Base-by-base conservation (phyloP, 192 early-diverging fungal species). In the Funneliformis geosporum region DNA sequence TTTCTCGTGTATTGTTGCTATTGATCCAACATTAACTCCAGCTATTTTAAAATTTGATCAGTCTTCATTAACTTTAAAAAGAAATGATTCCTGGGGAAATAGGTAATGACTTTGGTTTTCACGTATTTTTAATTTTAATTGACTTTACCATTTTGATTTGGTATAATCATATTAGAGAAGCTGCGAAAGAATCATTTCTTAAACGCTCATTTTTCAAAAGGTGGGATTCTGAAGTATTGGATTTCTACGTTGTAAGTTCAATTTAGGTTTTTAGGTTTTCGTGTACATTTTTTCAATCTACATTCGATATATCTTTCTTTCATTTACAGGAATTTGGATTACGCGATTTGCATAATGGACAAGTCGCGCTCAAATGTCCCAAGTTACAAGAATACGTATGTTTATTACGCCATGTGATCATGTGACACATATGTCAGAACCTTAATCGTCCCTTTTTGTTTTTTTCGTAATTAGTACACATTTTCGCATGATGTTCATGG, bases 181-280 rank as follows among this genome's bases (percentile, higher is more conserved):
- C 69, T 3, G 80, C 80, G 9, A 67, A 75, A 18, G 60, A 76
- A 14, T 69, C 60, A 0, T 80, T 88, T 21, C 14, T 74, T 25
- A 60, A 72, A 23, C 82, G 79, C 60, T 27, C 43, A 23, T 87
- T 88, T 68, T 89, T 82, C 38, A 76, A 83, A 60, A 64, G 46
- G 0, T 89, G 87, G 79, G 83, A 86, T 66, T 81, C 86, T 61
- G 88, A 90, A 38, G 83, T 84, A 50, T 73, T 90, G 25, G 82
- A 90, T 18, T 60, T 87, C 12, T 89, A 88, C 76, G 46, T 91
- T 23, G 90, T 91, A 86, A 78, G 83, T 59, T 61, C 38, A 16
- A 4, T 38, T 8, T 11, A 23, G 7, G 2, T 61, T 7, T 38
- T 8, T 11, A 23, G 7, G 2, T 61, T 2, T 39, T 68, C 79